phyloP scores from a whole-genome alignment of 164 flowering plant species.

The Berberis vulgaris region DNA sequence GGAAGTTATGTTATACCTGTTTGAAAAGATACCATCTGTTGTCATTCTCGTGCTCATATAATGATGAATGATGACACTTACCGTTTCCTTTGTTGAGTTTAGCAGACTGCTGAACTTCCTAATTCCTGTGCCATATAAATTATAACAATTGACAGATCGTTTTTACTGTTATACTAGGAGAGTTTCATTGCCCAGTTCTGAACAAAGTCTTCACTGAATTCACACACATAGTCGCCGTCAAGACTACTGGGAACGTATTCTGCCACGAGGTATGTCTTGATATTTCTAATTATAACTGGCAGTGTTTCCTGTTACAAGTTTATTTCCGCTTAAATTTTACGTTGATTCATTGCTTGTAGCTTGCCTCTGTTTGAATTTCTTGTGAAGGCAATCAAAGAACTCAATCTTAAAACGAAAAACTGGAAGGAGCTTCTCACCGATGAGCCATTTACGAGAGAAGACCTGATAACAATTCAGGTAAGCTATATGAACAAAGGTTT shows the following conservation, averaged over 20 bases:
- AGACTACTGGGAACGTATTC: slow-evolving; percentile 93
- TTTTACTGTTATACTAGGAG: slow-evolving; percentile 43
- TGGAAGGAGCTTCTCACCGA: slow-evolving; percentile 98
- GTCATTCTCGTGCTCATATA: too few relatives aligned
- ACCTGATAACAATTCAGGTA: slow-evolving; percentile 94
- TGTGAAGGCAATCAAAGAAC: slow-evolving; percentile 78
- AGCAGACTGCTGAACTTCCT: too few relatives aligned
- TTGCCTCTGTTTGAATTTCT: slow-evolving; percentile 1
- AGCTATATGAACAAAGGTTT: not conserved
- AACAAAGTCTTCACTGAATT: slow-evolving; percentile 95
- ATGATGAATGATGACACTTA: too few relatives aligned
- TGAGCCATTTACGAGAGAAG: slow-evolving; percentile 77
- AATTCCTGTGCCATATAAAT: not conserved
- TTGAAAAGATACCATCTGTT: too few relatives aligned
- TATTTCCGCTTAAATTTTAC: not conserved
- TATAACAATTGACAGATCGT: not conserved
- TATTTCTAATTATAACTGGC: slow-evolving; percentile 3
- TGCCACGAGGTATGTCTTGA: slow-evolving; percentile 68
- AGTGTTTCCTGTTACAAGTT: not conserved
- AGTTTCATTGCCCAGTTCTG: slow-evolving; percentile 88
- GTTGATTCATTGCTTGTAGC: not conserved
- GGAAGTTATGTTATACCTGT: too few relatives aligned
- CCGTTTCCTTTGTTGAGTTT: too few relatives aligned
- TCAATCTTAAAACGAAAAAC: slow-evolving; percentile 86
- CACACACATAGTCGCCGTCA: slow-evolving; percentile 94